These are phyloP conservation scores for Eruca vesicaria DNA, from an alignment of 441 rosid genomes.

Conservation along the genomic window DNA sequence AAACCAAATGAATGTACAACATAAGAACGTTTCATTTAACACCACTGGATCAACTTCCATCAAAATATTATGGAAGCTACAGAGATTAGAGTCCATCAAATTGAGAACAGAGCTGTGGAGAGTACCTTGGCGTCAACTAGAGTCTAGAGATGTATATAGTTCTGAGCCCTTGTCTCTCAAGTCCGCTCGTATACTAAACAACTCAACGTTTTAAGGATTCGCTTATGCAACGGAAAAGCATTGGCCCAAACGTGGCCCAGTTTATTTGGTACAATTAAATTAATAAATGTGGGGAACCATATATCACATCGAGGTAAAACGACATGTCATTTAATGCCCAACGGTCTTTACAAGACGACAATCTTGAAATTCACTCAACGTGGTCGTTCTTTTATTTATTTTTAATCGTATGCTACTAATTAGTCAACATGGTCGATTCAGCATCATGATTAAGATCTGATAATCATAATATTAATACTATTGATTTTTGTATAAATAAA, in stretches of 20 bases:
- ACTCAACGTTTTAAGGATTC: not conserved
- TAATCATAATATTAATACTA: not conserved
- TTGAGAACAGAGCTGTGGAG: no score
- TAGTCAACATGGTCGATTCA: not conserved
- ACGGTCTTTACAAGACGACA: slow-evolving; percentile 13
- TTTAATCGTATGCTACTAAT: not conserved
- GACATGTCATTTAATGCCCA: slow-evolving; percentile 26
- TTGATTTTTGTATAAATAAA: not conserved
- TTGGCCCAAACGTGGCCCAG: slow-evolving; percentile 29
- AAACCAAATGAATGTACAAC: no score
- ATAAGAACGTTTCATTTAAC: no score
- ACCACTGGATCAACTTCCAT: no score
- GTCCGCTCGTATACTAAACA: not conserved
- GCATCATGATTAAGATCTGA: not conserved
- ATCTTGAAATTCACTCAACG: slow-evolving; percentile 23
- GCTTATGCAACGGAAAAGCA: not conserved
- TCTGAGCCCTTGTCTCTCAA: no score
- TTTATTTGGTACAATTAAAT: not conserved
- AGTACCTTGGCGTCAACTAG: no score
- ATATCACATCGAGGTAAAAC: slow-evolving; percentile 10
- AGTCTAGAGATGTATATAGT: no score
- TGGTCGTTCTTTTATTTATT: not conserved
- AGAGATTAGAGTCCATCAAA: no score
- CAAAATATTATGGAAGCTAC: no score
- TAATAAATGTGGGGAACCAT: slow-evolving; percentile 8